Percentiles rank a stretch among this genome's conserved stretches.
These are phyloP conservation scores for Termitomyces sp. DNA, from an alignment of 768 basidiomycete genomes.

Conservation along the genomic window DNA sequence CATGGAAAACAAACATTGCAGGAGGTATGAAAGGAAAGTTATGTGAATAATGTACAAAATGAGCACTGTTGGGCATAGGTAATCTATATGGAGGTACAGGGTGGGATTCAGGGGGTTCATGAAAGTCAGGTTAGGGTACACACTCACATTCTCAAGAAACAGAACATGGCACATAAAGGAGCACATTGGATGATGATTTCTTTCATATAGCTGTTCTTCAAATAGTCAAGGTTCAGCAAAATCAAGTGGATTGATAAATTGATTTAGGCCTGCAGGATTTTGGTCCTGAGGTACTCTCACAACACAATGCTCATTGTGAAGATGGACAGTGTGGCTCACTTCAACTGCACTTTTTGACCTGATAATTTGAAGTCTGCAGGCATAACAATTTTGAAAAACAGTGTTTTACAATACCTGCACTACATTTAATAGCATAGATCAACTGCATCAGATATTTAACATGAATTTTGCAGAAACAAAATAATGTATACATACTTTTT, in stretches of 20 bases:
- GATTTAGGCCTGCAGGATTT: background rate
- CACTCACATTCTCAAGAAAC: no score
- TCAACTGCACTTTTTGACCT: no score
- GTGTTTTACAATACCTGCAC: no score
- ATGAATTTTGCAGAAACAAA: no score
- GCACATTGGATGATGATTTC: background rate
- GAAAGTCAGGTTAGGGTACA: no score
- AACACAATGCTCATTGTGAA: background rate
- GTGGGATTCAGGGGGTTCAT: background rate
- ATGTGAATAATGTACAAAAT: background rate
- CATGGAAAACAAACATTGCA: background rate
- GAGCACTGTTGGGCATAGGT: background rate
- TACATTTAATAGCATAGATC: no score
- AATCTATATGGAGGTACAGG: background rate
- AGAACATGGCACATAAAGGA: no score
- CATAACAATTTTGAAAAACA: no score
- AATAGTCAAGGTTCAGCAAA: background rate
- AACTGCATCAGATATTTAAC: no score
- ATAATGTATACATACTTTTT: no score
- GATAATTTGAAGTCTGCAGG: conserved; percentile 44
- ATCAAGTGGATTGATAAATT: background rate
- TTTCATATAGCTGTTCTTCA: background rate
- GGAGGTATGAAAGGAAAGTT: background rate
- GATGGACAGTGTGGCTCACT: background rate
- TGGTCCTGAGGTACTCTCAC: background rate